These are phyloP conservation scores for Torulaspora microellipsoides DNA, from an alignment of 805 yeast species.

Conservation along the genomic window DNA sequence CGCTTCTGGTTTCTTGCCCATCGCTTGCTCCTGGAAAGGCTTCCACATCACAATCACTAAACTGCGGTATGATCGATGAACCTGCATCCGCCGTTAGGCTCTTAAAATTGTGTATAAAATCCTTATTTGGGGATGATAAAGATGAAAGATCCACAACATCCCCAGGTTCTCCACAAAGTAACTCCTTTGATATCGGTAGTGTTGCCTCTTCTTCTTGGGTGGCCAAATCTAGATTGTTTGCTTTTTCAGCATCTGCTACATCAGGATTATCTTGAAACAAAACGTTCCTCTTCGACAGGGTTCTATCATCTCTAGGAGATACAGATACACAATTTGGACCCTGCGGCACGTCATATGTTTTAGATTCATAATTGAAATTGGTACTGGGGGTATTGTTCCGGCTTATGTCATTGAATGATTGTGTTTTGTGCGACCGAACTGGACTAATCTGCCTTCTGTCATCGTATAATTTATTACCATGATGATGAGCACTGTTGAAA, in stretches of 20 bases:
- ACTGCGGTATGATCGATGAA: conserved; percentile 1
- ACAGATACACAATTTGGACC: conserved; percentile 8
- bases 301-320: conserved; percentile 9
- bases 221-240: background rate
- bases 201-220: background rate
- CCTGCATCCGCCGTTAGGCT: conserved; percentile 3
- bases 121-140: conserved; percentile 3
- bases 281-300: conserved; percentile 5
- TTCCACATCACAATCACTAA: background rate
- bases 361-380: conserved; percentile 37
- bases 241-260: conserved; percentile 1
- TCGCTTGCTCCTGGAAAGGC: background rate
- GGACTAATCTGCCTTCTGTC: conserved; percentile 10
- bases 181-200: conserved; percentile 8
- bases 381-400: conserved; percentile 5
- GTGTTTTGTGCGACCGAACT: conserved; percentile 6
- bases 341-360: conserved; percentile 35
- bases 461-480: background rate
- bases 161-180: conserved; percentile 34
- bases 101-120: background rate
- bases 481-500: conserved; percentile 1
- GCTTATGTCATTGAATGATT: background rate
- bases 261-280: conserved; percentile 2
- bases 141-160: conserved; percentile 28
- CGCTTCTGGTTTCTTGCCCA: conserved; percentile 19